A percentile compares a stretch with the other conserved stretches of the same genome.
Evolutionary conservation across 768 basidiomycete species (phyloP).

Genomic region (Pleurotus sapidus): DNA sequence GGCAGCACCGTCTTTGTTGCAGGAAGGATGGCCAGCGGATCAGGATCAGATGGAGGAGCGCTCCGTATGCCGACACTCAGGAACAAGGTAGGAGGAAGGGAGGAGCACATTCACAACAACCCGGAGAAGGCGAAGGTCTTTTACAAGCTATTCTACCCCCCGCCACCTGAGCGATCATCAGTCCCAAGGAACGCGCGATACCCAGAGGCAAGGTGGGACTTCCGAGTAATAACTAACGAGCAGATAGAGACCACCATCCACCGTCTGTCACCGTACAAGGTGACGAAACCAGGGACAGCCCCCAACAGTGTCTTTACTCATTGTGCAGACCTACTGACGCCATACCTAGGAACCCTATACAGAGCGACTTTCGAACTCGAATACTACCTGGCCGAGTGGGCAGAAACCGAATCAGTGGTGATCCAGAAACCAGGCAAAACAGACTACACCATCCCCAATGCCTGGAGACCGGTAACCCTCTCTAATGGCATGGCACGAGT

Average conservation of each 20-base stretch:
- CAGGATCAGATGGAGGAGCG: slow-evolving; percentile 11
- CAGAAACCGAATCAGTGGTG: slow-evolving; percentile 21
- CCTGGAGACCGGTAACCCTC: slow-evolving; percentile 30
- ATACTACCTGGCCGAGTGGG: slow-evolving; percentile 25
- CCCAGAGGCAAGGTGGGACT: slow-evolving; percentile 5
- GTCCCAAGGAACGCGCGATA: slow-evolving; percentile 2
- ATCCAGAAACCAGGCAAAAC: slow-evolving; percentile 33
- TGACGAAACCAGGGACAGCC: slow-evolving; percentile 17
- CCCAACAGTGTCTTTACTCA: slow-evolving; percentile 20
- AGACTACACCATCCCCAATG: slow-evolving; percentile 29
- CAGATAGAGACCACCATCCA: slow-evolving; percentile 11
- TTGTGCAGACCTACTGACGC: slow-evolving; percentile 7
- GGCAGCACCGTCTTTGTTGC: slow-evolving; percentile 7
- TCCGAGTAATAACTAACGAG: not conserved
- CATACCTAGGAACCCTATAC: slow-evolving; percentile 16
- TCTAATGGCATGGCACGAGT: slow-evolving; percentile 13
- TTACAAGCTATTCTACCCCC: slow-evolving; percentile 13
- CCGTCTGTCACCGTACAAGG: slow-evolving; percentile 23
- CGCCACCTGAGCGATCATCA: slow-evolving; percentile 8
- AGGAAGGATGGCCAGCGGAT: slow-evolving; percentile 10
- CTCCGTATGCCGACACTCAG: slow-evolving; percentile 10
- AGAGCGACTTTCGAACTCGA: slow-evolving; percentile 23
- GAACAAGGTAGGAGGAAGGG: not conserved
- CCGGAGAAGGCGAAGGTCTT: slow-evolving; percentile 2
- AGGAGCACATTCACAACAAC: not conserved